These are phyloP conservation scores for Lodderomyces beijingensis DNA, from an alignment of 1,139 yeast genomes.

Conservation along the genomic window DNA sequence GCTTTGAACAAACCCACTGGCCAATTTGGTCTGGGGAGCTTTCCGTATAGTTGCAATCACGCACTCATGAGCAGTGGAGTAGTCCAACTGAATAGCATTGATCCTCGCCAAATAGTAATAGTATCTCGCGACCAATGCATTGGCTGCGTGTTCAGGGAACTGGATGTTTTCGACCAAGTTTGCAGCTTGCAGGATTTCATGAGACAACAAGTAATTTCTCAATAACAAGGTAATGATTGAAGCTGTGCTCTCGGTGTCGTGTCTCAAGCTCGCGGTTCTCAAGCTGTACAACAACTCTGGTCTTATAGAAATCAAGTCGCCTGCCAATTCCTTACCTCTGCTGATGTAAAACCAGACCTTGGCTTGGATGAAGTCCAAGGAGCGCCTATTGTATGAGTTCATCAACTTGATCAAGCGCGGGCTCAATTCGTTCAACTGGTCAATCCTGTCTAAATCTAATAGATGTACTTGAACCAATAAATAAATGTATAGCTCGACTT, in stretches of 20 bases:
- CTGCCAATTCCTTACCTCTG: conserved; percentile 68
- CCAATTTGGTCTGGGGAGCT: conserved; percentile 88
- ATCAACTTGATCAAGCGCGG: conserved; percentile 51
- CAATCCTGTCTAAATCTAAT: conserved; percentile 55
- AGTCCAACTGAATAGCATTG: conserved; percentile 88
- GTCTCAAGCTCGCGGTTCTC: conserved; percentile 87
- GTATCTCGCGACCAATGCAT: conserved; percentile 88
- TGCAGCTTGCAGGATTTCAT: conserved; percentile 84
- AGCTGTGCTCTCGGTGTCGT: conserved; percentile 89
- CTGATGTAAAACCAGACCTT: conserved; percentile 91
- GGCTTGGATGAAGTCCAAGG: conserved; percentile 82
- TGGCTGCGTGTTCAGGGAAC: conserved; percentile 82
- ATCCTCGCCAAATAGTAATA: conserved; percentile 86
- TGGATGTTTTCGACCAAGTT: conserved; percentile 85
- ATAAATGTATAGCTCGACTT: conserved; percentile 76
- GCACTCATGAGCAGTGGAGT: conserved; percentile 85
- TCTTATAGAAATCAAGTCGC: conserved; percentile 59
- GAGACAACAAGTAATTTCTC: conserved; percentile 72
- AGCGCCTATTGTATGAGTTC: conserved; percentile 68
- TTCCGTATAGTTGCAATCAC: conserved; percentile 92
- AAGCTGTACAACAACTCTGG: conserved; percentile 67
- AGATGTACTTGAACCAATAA: conserved; percentile 73
- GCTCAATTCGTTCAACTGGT: conserved; percentile 51
- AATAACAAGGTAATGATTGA: conserved; percentile 77
- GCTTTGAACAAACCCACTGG: conserved; percentile 83